A percentile compares a stretch with the other conserved stretches of the same genome.
Conservation (phyloP, 306 rosid genomes). For the Sophora flavescens region DNA sequence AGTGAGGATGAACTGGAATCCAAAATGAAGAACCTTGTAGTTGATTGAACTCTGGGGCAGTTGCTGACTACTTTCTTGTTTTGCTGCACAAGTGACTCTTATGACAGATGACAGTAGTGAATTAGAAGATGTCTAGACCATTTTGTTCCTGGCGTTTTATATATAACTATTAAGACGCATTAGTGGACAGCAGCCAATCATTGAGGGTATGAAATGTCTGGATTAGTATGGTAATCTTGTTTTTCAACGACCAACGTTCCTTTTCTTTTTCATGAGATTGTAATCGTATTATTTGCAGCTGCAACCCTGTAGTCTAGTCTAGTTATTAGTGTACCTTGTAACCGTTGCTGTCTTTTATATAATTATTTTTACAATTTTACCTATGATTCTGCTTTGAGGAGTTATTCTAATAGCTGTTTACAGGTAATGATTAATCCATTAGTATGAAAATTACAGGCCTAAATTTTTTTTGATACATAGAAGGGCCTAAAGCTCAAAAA, state of each 20-base stretch:
- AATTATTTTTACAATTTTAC: slow-evolving; percentile 1
- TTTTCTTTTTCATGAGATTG: slow-evolving; percentile 20
- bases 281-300: slow-evolving; percentile 40
- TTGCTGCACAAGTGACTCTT: slow-evolving; percentile 32
- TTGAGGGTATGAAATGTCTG: slow-evolving; percentile 34
- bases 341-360: slow-evolving; percentile 4
- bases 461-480: too few species aligned
- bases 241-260: slow-evolving; percentile 29
- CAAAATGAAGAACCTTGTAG: slow-evolving; percentile 86
- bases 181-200: slow-evolving; percentile 13
- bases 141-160: slow-evolving; percentile 35
- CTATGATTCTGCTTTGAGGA: slow-evolving; percentile 14
- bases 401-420: slow-evolving; percentile 20
- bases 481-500: too few species aligned
- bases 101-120: slow-evolving; percentile 22
- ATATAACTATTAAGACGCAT: slow-evolving; percentile 41
- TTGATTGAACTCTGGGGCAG: slow-evolving; percentile 44
- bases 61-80: slow-evolving; percentile 12
- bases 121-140: slow-evolving; percentile 9
- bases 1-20: slow-evolving; percentile 69
- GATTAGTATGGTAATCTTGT: slow-evolving; percentile 30
- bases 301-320: slow-evolving; percentile 46
- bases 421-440: background rate
- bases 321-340: slow-evolving; percentile 34
- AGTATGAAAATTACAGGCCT: background rate